Conservation (phyloP, 352 stramenopile genomes). For the Phytophthora sojae region DNA sequence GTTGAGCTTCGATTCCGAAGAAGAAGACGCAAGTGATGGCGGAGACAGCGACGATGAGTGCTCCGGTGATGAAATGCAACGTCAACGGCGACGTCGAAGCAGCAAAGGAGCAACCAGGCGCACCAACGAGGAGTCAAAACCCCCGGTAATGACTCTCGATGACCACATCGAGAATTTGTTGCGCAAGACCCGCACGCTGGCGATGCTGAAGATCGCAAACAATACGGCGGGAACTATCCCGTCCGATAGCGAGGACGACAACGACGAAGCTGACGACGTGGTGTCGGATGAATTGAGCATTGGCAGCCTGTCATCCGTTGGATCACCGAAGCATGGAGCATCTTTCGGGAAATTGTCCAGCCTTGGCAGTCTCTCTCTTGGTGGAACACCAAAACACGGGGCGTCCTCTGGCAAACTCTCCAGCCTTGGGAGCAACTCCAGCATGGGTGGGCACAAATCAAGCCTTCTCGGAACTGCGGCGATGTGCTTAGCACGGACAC, state of each 20-base stretch:
- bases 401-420: constrained; percentile 23
- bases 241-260: constrained; percentile 55
- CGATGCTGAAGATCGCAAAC: constrained; percentile 77
- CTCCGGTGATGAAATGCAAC: constrained; percentile 16
- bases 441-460: constrained; percentile 35
- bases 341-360: constrained; percentile 24
- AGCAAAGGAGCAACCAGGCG: constrained; percentile 12
- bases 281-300: constrained; percentile 41
- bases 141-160: constrained; percentile 52
- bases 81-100: constrained; percentile 4
- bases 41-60: constrained; percentile 9
- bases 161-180: constrained; percentile 78
- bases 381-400: constrained; percentile 21
- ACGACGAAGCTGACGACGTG: constrained; percentile 47
- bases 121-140: neutral
- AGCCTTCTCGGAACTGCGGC: constrained; percentile 41
- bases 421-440: constrained; percentile 48
- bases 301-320: constrained; percentile 12
- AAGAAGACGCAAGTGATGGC: constrained; percentile 30
- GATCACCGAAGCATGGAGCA: constrained; percentile 19
- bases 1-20: constrained; percentile 55
- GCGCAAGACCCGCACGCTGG: constrained; percentile 66
- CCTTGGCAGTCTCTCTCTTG: constrained; percentile 9
- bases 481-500: constrained; percentile 60
- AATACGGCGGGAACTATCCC: constrained; percentile 71